These are phyloP conservation scores for Pisolithus orientalis DNA, from an alignment of 768 basidiomycete species.

Conservation along the genomic window DNA sequence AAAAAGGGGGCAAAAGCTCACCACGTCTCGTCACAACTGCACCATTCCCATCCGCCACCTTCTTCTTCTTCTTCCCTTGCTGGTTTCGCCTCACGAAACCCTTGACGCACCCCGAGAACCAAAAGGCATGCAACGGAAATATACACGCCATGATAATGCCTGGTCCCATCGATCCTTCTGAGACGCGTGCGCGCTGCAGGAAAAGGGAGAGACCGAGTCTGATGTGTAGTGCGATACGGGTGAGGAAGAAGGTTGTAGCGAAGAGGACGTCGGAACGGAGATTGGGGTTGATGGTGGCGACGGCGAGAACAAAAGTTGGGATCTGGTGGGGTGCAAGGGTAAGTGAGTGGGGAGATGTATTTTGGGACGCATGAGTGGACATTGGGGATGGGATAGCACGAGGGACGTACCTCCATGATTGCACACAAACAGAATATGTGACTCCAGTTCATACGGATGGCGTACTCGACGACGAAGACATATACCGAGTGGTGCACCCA, in stretches of 20 bases:
- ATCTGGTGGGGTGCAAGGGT: slow-evolving; percentile 24
- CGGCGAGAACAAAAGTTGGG: slow-evolving; percentile 48
- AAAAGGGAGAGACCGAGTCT: slow-evolving; percentile 29
- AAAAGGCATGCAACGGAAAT: slow-evolving; percentile 45
- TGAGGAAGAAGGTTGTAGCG: slow-evolving; percentile 43
- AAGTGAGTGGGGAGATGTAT: background rate
- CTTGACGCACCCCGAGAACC: slow-evolving; percentile 47
- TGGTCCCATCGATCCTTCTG: slow-evolving; percentile 34
- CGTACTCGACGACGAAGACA: slow-evolving; percentile 35
- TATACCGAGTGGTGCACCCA: slow-evolving; percentile 48
- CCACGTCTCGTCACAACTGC: background rate
- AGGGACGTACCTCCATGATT: slow-evolving; percentile 41
- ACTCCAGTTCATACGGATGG: slow-evolving; percentile 29
- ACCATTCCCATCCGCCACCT: background rate
- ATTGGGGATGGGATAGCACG: too few species aligned
- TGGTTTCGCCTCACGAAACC: slow-evolving; percentile 36
- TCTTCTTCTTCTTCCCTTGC: background rate
- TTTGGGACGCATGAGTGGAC: background rate
- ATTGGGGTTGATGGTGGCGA: slow-evolving; percentile 37
- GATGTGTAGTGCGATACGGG: slow-evolving; percentile 44
- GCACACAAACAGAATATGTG: slow-evolving; percentile 40
- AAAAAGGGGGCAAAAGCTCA: background rate
- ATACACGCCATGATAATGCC: slow-evolving; percentile 33
- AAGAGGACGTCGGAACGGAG: slow-evolving; percentile 46
- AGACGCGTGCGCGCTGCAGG: slow-evolving; percentile 22